Percentiles rank a stretch among this genome's conserved stretches.
Conservation (phyloP, 2,329 filamentous ascomycete genomes). For the Colletotrichum euphorbiae region DNA sequence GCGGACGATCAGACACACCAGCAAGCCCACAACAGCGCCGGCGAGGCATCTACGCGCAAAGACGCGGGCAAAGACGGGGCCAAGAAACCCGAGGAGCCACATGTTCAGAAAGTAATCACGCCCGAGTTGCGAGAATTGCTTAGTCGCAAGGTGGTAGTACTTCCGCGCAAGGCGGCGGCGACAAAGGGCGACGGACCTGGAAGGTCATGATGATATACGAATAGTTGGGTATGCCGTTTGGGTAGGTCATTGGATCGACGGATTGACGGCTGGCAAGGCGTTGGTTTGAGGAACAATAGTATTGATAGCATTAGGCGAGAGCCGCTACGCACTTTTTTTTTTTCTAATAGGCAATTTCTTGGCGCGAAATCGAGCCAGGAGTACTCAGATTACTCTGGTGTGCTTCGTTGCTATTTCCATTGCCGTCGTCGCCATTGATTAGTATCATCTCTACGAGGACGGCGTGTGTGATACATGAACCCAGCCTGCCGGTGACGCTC, state of each 20-base stretch:
- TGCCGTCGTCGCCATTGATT: no score
- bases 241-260: not conserved
- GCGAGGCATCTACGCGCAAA: slow-evolving; percentile 36
- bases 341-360: no score
- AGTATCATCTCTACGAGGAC: no score
- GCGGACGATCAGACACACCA: not conserved
- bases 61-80: slow-evolving; percentile 53
- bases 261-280: not conserved
- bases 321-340: not conserved
- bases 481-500: no score
- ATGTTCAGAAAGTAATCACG: slow-evolving; percentile 62
- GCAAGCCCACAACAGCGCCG: slow-evolving; percentile 42
- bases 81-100: slow-evolving; percentile 47
- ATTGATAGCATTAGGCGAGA: not conserved
- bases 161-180: slow-evolving; percentile 54
- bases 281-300: not conserved
- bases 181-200: slow-evolving; percentile 27
- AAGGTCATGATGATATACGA: slow-evolving; percentile 1
- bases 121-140: slow-evolving; percentile 67
- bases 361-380: no score
- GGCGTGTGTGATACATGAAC: no score
- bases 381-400: no score
- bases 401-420: no score
- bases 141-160: slow-evolving; percentile 59
- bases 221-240: not conserved